Conservation (phyloP, 2,329 filamentous ascomycete genomes). For the Aaosphaeria arxii region DNA sequence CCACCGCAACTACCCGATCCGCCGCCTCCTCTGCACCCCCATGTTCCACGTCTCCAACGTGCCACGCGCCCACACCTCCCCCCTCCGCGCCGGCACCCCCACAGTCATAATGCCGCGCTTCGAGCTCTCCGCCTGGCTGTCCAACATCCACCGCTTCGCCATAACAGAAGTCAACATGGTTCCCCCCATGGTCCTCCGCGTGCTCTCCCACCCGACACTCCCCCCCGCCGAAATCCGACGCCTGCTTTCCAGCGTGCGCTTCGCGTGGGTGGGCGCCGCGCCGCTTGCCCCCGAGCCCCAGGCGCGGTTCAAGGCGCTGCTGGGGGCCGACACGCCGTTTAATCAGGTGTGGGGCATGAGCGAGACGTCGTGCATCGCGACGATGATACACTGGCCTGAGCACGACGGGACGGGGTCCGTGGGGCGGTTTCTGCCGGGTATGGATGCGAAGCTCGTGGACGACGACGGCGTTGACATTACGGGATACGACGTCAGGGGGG, state of each 20-base stretch:
- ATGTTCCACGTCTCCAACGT: slow-evolving; percentile 45
- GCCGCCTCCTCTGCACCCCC: slow-evolving; percentile 39
- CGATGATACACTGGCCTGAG: slow-evolving; percentile 37
- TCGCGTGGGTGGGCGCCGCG: slow-evolving; percentile 58
- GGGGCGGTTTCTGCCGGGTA: slow-evolving; percentile 41
- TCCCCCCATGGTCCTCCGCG: slow-evolving; percentile 55
- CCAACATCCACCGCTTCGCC: slow-evolving; percentile 41
- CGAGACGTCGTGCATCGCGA: slow-evolving; percentile 42
- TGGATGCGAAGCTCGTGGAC: slow-evolving; percentile 39
- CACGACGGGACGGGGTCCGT: slow-evolving; percentile 44
- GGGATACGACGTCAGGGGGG: slow-evolving; percentile 39
- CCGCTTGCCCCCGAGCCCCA: slow-evolving; percentile 53
- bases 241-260: slow-evolving; percentile 50
- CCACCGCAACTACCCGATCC: slow-evolving; percentile 13
- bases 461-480: not conserved
- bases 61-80: slow-evolving; percentile 18
- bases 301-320: slow-evolving; percentile 43
- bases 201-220: slow-evolving; percentile 40
- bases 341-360: slow-evolving; percentile 49
- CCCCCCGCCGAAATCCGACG: slow-evolving; percentile 52
- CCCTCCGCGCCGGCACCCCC: slow-evolving; percentile 17
- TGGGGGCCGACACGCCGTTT: slow-evolving; percentile 41
- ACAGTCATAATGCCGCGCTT: slow-evolving; percentile 29
- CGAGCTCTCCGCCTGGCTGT: slow-evolving; percentile 44
- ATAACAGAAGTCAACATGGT: slow-evolving; percentile 52